Evolutionary conservation across 306 rosid species (phyloP), one percentile per base, ranked within the genome.

Genomic region (Abrus precatorius): DNA sequence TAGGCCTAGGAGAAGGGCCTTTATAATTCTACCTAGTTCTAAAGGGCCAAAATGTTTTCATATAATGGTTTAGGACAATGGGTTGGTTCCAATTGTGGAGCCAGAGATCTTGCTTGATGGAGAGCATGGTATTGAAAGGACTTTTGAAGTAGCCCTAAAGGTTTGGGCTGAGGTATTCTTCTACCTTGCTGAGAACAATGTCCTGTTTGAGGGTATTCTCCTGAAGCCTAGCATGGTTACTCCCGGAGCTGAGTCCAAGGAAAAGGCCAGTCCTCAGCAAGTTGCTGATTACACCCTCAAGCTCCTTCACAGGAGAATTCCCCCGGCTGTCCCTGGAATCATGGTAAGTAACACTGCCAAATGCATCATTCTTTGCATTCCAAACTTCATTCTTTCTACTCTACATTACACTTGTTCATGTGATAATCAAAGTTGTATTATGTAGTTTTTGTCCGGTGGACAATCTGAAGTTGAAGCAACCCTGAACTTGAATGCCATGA

Each of bases 161-260:
- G 98, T 93, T 3, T 93, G 97, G 98, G 92, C 98, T 65, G 98
- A 93, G 86, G 97, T 91, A n/a, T 91, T 93, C 89, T 93, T 77
- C 91, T 91, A 90, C 90, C 91, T 93, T 3, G 95, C 97, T 29
- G 91, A 91, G 76, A 93, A 93, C 92, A 93, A 93, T 68, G 98
- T 88, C 50, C 20, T 84, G 85, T 87, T 90, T 56, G 97, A 93
- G 87, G 98, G 98, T 69, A 91, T 93, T 74, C 98, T 93, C 78
- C 90, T 93, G 74, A 93, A 93, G 87, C 98, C 98, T 40, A 93
- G 98, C 83, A 93, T 93, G 98, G 98, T 93, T 63, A 93, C 98
- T 43, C 98, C 98, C 12, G 98, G 98, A 38, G 97, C 98, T 20
- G 97, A 91, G 83, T 64, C 79, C 88, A 93, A 91, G 86, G 91